These are phyloP conservation scores for Hebeloma cylindrosporum DNA, from an alignment of 768 basidiomycete species.

Conservation along the genomic window DNA sequence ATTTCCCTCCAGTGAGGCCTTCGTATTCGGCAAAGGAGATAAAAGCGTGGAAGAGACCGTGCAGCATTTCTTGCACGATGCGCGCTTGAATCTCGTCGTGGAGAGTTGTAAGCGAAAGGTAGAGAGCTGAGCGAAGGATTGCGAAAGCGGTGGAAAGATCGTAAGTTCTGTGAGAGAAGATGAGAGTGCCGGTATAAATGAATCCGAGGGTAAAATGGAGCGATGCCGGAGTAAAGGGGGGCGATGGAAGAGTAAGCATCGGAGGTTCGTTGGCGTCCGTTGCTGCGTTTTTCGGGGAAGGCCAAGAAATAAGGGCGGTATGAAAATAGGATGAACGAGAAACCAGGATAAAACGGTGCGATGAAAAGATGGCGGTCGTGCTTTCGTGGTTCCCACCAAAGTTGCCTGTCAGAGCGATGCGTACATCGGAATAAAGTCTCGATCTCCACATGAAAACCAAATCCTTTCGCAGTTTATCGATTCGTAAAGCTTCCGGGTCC, in stretches of 20 bases:
- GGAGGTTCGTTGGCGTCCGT: slow-evolving; percentile 41
- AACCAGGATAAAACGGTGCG: slow-evolving; percentile 90
- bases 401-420: slow-evolving; percentile 72
- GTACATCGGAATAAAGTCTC: slow-evolving; percentile 89
- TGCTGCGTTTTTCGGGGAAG: slow-evolving; percentile 22
- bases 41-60: slow-evolving; percentile 86
- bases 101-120: slow-evolving; percentile 73
- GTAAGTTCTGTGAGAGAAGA: slow-evolving; percentile 90
- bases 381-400: slow-evolving; percentile 63
- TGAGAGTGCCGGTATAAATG: slow-evolving; percentile 92
- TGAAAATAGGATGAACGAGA: slow-evolving; percentile 90
- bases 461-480: slow-evolving; percentile 90
- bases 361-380: slow-evolving; percentile 82
- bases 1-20: slow-evolving; percentile 65
- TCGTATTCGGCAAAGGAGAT: slow-evolving; percentile 81
- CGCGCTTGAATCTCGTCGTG: slow-evolving; percentile 79
- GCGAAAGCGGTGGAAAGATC: slow-evolving; percentile 91
- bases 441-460: slow-evolving; percentile 97
- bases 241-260: slow-evolving; percentile 76
- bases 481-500: slow-evolving; percentile 44
- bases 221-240: slow-evolving; percentile 93
- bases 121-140: slow-evolving; percentile 80
- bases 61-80: slow-evolving; percentile 85
- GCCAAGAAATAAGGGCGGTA: slow-evolving; percentile 71
- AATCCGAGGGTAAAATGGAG: slow-evolving; percentile 93